A percentile compares a stretch with the other conserved stretches of the same genome.
These are phyloP conservation scores for Uronychia binucleata DNA, from an alignment of 73 alveolate species.

Conservation along the genomic window DNA sequence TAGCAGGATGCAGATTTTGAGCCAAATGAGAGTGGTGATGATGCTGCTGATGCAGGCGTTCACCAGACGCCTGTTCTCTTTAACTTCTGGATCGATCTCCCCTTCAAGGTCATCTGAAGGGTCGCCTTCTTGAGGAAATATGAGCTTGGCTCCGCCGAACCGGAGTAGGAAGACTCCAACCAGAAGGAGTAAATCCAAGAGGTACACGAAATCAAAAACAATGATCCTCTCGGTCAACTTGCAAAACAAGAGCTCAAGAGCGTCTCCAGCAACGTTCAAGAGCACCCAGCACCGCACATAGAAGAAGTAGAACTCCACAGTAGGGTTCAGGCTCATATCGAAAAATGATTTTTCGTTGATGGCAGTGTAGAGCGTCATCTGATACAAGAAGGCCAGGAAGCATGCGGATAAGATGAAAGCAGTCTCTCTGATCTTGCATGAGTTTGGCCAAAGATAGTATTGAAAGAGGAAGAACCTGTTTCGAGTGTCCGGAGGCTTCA, in stretches of 20 bases:
- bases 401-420: neutral
- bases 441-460: slow-evolving; percentile 24
- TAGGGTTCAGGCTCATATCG: neutral
- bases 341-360: slow-evolving; percentile 16
- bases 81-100: neutral
- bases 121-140: no score
- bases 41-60: neutral
- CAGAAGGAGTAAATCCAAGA: neutral
- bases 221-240: neutral
- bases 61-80: neutral
- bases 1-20: slow-evolving; percentile 1
- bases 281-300: slow-evolving; percentile 20
- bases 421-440: slow-evolving; percentile 21
- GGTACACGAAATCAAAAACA: neutral
- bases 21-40: slow-evolving; percentile 9
- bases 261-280: neutral
- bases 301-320: neutral
- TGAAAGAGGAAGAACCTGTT: slow-evolving; percentile 24
- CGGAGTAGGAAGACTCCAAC: neutral
- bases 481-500: neutral
- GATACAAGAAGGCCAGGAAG: slow-evolving; percentile 9
- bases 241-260: neutral
- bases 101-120: no score
- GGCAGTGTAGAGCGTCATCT: slow-evolving; percentile 8
- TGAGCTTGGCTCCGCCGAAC: no score